A percentile compares a stretch with the other conserved stretches of the same genome.
Evolutionary conservation across 1,284 basidiomycete genomes (phyloP).

Genomic region (Ganoderma resinaceum): DNA sequence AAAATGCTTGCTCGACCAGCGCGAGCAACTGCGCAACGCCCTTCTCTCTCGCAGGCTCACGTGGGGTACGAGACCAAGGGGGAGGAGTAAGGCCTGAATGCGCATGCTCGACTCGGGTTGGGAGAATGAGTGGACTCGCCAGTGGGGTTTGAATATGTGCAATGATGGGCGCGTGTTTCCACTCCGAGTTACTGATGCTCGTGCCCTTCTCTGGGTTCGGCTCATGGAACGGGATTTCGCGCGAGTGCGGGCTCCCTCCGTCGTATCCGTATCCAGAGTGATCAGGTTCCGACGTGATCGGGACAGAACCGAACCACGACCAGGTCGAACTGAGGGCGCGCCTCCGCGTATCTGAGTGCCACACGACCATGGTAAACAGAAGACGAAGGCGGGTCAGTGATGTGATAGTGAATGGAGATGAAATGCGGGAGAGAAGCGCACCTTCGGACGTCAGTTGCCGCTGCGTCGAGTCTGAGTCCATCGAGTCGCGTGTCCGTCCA

Average conservation of each 20-base stretch:
- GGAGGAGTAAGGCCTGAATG: too few relatives aligned
- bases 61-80: too few relatives aligned
- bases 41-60: too few relatives aligned
- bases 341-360: not conserved
- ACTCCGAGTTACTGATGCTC: not conserved
- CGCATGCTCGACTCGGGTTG: not conserved
- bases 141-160: not conserved
- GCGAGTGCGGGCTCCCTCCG: not conserved
- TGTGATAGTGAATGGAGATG: too few relatives aligned
- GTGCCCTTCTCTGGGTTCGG: not conserved
- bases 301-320: conserved; percentile 1
- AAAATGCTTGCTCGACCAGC: not conserved
- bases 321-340: not conserved
- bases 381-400: too few relatives aligned
- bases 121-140: not conserved
- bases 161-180: not conserved
- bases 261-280: not conserved
- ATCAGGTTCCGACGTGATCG: not conserved
- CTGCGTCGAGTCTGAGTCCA: not conserved
- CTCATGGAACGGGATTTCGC: not conserved
- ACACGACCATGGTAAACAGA: not conserved
- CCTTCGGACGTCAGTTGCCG: not conserved
- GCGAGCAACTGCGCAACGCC: not conserved
- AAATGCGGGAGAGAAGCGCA: not conserved
- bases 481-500: not conserved